Conservation (phyloP, 768 basidiomycete species). For the Xanthoconium purpureum region DNA sequence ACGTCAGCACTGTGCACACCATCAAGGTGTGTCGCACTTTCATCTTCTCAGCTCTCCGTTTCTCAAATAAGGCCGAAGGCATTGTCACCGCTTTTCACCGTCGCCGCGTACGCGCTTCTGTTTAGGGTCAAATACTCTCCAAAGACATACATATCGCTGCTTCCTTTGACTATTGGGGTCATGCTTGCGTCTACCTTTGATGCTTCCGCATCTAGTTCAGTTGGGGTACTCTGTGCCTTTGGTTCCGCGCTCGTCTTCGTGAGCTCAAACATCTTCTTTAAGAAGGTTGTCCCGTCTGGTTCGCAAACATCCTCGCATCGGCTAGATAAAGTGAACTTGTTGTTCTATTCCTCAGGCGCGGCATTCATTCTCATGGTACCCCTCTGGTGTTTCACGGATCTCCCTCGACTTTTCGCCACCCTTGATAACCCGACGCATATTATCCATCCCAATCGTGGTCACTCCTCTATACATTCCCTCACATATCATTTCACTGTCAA, state of each 20-base stretch:
- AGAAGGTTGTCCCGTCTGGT: constrained; percentile 85
- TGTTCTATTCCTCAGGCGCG: constrained; percentile 91
- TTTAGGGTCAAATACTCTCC: constrained; percentile 92
- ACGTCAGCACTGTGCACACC: constrained; percentile 96
- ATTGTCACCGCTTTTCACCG: constrained; percentile 94
- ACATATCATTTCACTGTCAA: constrained; percentile 86
- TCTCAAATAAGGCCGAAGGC: constrained; percentile 53
- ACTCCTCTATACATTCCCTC: constrained; percentile 58
- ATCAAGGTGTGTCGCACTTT: constrained; percentile 72
- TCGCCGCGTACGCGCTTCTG: constrained; percentile 88
- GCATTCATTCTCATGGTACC: constrained; percentile 97
- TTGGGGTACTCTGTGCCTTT: constrained; percentile 92
- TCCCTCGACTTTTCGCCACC: constrained; percentile 59
- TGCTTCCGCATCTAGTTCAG: constrained; percentile 77
- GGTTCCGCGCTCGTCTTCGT: constrained; percentile 97
- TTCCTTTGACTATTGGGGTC: constrained; percentile 94
- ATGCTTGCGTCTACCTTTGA: constrained; percentile 98
- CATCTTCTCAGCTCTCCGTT: background rate
- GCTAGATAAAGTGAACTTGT: constrained; percentile 94
- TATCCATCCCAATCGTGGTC: constrained; percentile 45
- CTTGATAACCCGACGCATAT: constrained; percentile 40
- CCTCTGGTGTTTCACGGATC: constrained; percentile 89
- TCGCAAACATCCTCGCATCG: constrained; percentile 60
- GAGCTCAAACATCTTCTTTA: constrained; percentile 98
- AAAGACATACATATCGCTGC: constrained; percentile 86